Base-by-base conservation (phyloP, 176 grass and related monocot genomes). In the Thalia dealbata region DNA sequence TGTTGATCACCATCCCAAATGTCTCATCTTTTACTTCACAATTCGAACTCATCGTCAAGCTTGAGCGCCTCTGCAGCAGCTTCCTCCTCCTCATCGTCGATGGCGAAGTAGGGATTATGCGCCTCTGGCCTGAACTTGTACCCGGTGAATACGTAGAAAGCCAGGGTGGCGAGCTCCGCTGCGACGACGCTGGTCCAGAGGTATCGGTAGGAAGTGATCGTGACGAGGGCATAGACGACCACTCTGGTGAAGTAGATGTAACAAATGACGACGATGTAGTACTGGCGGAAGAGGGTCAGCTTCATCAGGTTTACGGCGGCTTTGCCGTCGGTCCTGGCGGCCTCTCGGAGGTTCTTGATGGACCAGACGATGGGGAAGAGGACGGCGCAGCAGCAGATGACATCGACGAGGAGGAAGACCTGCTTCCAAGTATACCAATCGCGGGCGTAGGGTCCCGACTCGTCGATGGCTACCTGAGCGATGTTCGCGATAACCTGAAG, bases 161-260 rank as follows among this genome's bases (percentile, higher is more conserved):
- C 95, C 10, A 99, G 87, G 16, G 95, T 99, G 10, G 87, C 95
- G 56, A 99, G 74, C 79, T 99, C 95, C 21, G 79, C 78, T 5
- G 95, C 90, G 50, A 99, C 72, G 0, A 85, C 77, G 28, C 87
- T 99, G 23, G 85, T 99, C 95, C 95, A 99, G 44, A 91, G 78
- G 28, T 91, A 99, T 3, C 85, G 89, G 59, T 99, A 93, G 0
- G 95, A 93, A 42, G 90, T 99, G 84, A 99, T 92, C 35, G 87
- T 99, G 71, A 75, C 75, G n/a, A 93, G 74, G 0, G 95, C 90
- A 18, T 93, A 99, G 70, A 91, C 95, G 50, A 88, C 95, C 3
- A 93, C 90, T 11, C 95, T 82, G 0, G 95, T 99, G 85, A 99
- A 99, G 89, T 93, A 99, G 66, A 99, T 93, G 95, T 93, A 93